A percentile compares a stretch with the other conserved stretches of the same genome.
These are phyloP conservation scores for Maudiozyma serrabonitensis DNA, from an alignment of 805 yeast genomes.

Conservation along the genomic window DNA sequence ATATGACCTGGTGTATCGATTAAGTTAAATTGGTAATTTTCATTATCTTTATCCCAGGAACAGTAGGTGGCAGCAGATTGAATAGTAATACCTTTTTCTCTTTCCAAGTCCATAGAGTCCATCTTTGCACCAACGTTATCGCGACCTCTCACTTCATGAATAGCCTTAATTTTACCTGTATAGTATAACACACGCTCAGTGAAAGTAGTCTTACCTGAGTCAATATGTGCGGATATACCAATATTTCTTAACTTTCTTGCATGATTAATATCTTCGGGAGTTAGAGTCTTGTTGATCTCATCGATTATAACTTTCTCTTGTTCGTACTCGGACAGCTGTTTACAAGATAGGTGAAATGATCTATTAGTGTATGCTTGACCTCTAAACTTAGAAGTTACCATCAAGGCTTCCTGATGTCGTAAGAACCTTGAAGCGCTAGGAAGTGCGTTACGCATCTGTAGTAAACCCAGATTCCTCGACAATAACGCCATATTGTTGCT, in stretches of 20 bases:
- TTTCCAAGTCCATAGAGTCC: constrained; percentile 98
- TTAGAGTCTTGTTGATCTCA: constrained; percentile 39
- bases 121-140: constrained; percentile 98
- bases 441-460: background rate
- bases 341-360: constrained; percentile 9
- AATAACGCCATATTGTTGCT: background rate
- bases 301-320: constrained; percentile 67
- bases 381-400: background rate
- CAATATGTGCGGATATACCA: constrained; percentile 97
- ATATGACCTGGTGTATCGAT: constrained; percentile 99
- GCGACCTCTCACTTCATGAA: constrained; percentile 93
- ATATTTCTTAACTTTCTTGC: constrained; percentile 72
- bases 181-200: constrained; percentile 94
- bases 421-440: background rate
- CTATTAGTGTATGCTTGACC: background rate
- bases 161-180: constrained; percentile 94
- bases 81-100: constrained; percentile 97
- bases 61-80: constrained; percentile 99
- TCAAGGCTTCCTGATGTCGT: background rate
- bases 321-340: constrained; percentile 40
- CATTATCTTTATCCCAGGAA: constrained; percentile 74
- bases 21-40: constrained; percentile 77
- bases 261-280: constrained; percentile 42
- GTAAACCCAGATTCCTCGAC: background rate
- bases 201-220: constrained; percentile 95